Evolutionary conservation across 192 early-diverging fungal species (phyloP).

Genomic region (Coemansia sp.): DNA sequence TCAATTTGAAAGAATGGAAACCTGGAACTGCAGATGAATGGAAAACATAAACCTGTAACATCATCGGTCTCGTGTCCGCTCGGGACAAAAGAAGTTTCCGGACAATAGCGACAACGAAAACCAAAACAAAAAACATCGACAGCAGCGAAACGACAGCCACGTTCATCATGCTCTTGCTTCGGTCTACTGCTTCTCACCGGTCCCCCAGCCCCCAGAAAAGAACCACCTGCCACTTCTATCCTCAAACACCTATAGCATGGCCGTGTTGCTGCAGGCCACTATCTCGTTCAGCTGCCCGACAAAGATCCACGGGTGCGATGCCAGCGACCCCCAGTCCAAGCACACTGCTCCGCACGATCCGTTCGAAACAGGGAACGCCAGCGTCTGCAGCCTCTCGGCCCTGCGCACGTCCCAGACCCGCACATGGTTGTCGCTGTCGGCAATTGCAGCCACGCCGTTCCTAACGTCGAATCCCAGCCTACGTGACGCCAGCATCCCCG

Average conservation of each 20-base stretch:
- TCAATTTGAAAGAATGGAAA: background rate
- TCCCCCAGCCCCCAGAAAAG: background rate
- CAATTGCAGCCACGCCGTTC: conserved; percentile 25
- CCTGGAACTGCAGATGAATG: background rate
- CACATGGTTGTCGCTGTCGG: conserved; percentile 30
- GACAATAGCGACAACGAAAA: background rate
- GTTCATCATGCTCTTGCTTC: background rate
- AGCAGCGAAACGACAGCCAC: background rate
- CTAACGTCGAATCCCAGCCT: conserved; percentile 27
- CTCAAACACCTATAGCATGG: background rate
- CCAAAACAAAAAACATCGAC: background rate
- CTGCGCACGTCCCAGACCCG: conserved; percentile 33
- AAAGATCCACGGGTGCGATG: background rate
- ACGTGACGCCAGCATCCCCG: conserved; percentile 5
- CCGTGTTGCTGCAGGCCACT: background rate
- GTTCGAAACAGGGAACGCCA: conserved; percentile 7
- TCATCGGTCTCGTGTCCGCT: background rate
- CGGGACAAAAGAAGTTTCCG: background rate
- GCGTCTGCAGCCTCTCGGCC: conserved; percentile 11
- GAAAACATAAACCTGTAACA: background rate
- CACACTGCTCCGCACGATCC: conserved; percentile 22
- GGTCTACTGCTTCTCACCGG: background rate
- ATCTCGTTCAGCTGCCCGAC: background rate
- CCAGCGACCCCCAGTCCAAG: conserved; percentile 14
- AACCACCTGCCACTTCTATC: background rate